Base-by-base conservation (phyloP, 2,329 filamentous ascomycete genomes). In the Talaromyces sp. region DNA sequence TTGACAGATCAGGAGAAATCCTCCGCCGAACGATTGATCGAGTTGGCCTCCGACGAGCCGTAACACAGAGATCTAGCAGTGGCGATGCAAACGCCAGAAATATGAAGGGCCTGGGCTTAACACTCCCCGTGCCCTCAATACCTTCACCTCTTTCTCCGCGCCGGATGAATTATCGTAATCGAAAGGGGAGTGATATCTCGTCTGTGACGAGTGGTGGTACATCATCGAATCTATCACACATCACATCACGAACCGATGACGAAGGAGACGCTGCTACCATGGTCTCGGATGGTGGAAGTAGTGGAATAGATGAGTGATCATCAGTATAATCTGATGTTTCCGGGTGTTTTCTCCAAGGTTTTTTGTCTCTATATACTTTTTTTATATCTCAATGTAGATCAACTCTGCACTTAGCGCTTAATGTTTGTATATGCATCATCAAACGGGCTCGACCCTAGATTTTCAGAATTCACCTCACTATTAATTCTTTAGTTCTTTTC, bases 1-100 rank as follows among this genome's bases (percentile, higher is more conserved):
- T 99, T 68, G 94, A 99, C 70, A 88, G 91, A 65, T 89, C 87
- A 14, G 94, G 94, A 0, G 86, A 88, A 65, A 93, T 90, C 51
- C 80, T 99, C 14, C 71, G 74, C 55, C 70, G 77, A 54, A 75
- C 78, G 9, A 72, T 80, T 57, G 69, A 70, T 9, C 73, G 77
- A n/a, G 74, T 78, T 9, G 73, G 72, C 8, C 59, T 75, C n/a
- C 68, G 70, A 58, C 57, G 61, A 57, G 59, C 41, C 61, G n/a
- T 41, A 43, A 46, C 55, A 31, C 59, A 58, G 43, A 61, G 57
- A 26, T 31, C 31, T 2, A 43, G 43, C 59, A 54, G 17, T 3
- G 10, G 29, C 9, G 62, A 66, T 56, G 31, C 66, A 59, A 66
- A 66, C 29, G 68, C 68, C 4, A 67, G 65, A 10, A 68, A 68